These are phyloP conservation scores for Penicillium freii DNA, from an alignment of 2,329 filamentous ascomycete genomes.

Conservation along the genomic window DNA sequence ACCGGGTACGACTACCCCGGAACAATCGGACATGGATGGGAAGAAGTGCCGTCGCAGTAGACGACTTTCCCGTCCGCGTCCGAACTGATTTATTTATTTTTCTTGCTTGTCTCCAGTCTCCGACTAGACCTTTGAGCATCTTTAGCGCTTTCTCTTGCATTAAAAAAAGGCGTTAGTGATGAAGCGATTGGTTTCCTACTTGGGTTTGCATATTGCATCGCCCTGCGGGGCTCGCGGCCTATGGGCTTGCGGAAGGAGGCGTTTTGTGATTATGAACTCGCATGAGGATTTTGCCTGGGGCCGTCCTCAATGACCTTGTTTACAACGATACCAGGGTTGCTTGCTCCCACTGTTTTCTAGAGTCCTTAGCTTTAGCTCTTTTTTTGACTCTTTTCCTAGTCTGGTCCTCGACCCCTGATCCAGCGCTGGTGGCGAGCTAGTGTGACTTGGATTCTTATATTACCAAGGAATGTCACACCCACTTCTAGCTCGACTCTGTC, in stretches of 20 bases:
- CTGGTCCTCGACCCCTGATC: background rate
- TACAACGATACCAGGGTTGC: conserved; percentile 8
- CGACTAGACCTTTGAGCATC: conserved; percentile 11
- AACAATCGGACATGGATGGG: conserved; percentile 7
- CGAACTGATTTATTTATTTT: conserved; percentile 7
- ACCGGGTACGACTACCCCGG: conserved; percentile 3
- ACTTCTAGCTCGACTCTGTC: background rate
- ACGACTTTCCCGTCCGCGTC: conserved; percentile 20
- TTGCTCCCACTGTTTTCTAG: background rate
- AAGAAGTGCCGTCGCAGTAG: conserved; percentile 20
- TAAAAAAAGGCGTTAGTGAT: conserved; percentile 19
- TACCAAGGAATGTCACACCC: background rate
- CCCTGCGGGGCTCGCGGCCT: conserved; percentile 7
- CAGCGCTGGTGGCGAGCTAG: background rate
- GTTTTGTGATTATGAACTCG: conserved; percentile 18
- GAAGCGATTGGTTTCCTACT: conserved; percentile 12
- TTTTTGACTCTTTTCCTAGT: background rate
- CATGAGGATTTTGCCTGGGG: conserved; percentile 24
- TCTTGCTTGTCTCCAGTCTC: conserved; percentile 10
- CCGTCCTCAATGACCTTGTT: conserved; percentile 15
- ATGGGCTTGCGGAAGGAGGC: conserved; percentile 12
- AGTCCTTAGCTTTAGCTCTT: background rate
- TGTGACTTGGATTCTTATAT: background rate
- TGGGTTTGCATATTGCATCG: conserved; percentile 16
- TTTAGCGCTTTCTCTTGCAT: conserved; percentile 26